Evolutionary conservation across 1,284 basidiomycete species (phyloP).

Genomic region (Xerocomus minutiporus): DNA sequence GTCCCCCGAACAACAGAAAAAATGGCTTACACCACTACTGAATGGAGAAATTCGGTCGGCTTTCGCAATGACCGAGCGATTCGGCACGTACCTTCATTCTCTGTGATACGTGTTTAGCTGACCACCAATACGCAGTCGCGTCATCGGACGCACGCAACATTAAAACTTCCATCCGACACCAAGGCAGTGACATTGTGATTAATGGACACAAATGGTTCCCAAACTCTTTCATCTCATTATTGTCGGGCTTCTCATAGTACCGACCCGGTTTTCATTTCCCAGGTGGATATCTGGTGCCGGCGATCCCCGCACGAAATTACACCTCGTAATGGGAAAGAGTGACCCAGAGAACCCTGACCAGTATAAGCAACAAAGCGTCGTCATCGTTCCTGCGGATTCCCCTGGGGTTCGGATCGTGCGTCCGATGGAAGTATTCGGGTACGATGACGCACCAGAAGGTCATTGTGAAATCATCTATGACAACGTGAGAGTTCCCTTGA

Average conservation of each 20-base stretch:
- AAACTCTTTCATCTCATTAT: neutral
- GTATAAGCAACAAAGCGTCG: constrained; percentile 88
- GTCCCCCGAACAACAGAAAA: constrained; percentile 82
- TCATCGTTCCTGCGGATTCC: constrained; percentile 85
- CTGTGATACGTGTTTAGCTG: neutral
- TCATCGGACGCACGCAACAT: constrained; percentile 98
- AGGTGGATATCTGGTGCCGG: constrained; percentile 98
- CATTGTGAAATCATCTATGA: constrained; percentile 96
- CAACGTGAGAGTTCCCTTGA: constrained; percentile 83
- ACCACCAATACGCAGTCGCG: constrained; percentile 54
- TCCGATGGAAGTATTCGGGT: constrained; percentile 90
- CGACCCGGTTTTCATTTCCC: constrained; percentile 4
- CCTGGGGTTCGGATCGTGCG: constrained; percentile 88
- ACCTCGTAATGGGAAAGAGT: constrained; percentile 92
- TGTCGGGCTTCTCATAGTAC: constrained; percentile 8
- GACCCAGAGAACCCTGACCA: constrained; percentile 68
- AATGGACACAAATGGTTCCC: constrained; percentile 93
- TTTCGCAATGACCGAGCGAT: constrained; percentile 93
- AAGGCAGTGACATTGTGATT: constrained; percentile 88
- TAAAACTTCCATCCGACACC: constrained; percentile 78
- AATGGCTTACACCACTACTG: constrained; percentile 85
- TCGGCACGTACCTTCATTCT: constrained; percentile 48
- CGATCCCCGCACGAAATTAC: constrained; percentile 84
- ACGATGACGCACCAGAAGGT: constrained; percentile 93
- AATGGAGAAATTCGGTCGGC: constrained; percentile 92